Evolutionary conservation across 2,329 filamentous ascomycete species (phyloP).

Genomic region (Dactylellina haptotyla): DNA sequence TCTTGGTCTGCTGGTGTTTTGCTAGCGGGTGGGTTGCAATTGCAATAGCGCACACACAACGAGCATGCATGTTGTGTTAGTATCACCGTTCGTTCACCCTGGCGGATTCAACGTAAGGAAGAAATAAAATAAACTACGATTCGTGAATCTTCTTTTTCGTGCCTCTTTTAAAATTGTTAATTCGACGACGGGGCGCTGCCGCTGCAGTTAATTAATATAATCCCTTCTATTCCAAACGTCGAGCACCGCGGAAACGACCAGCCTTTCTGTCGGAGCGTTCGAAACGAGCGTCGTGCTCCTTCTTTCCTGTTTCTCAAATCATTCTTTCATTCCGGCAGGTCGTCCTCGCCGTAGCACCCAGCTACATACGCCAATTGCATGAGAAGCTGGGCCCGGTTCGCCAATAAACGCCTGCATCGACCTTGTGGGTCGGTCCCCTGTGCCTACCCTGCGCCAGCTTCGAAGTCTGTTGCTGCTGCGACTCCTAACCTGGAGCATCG

Average conservation of each 20-base stretch:
- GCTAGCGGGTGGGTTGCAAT: too few species aligned
- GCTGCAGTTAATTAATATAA: background rate
- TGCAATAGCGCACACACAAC: too few species aligned
- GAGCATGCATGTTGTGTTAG: too few species aligned
- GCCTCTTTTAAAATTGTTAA: too few species aligned
- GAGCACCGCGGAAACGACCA: background rate
- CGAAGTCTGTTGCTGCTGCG: constrained; percentile 17
- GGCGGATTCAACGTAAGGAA: too few species aligned
- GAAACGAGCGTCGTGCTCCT: background rate
- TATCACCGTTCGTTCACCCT: too few species aligned
- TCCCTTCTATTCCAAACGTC: background rate
- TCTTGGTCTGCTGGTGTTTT: too few species aligned
- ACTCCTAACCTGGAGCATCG: constrained; percentile 10
- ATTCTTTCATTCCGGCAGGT: constrained; percentile 29
- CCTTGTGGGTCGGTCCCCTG: background rate
- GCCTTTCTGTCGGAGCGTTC: background rate
- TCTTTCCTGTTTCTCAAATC: constrained; percentile 22
- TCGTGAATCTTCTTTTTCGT: background rate
- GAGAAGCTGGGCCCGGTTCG: constrained; percentile 20
- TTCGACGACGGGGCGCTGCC: constrained; percentile 5
- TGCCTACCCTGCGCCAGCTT: background rate
- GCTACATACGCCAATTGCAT: constrained; percentile 30
- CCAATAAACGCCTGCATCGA: constrained; percentile 24
- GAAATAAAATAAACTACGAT: too few species aligned
- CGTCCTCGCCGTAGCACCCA: constrained; percentile 10